Percentiles rank a stretch among this genome's conserved stretches.
Evolutionary conservation across 2,329 filamentous ascomycete species (phyloP).

Genomic region (Aspergillus proliferans): DNA sequence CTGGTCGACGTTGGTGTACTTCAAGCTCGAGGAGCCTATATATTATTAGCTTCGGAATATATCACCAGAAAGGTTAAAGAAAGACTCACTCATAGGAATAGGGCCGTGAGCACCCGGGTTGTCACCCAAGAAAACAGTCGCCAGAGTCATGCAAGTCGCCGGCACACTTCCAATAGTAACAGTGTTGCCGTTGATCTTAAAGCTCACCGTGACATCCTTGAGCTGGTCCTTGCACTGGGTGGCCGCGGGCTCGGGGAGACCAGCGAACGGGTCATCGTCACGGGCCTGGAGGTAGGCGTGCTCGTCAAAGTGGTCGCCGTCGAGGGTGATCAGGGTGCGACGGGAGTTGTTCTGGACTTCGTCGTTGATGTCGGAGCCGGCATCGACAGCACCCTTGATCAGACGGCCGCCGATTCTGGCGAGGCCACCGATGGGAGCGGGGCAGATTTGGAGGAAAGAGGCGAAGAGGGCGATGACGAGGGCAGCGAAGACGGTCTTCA

Average conservation of each 20-base stretch:
- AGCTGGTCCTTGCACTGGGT: conserved; percentile 1
- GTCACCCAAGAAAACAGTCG: conserved; percentile 4
- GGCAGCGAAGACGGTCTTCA: background rate
- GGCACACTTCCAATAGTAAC: conserved; percentile 2
- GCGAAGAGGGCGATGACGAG: background rate
- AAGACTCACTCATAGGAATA: background rate
- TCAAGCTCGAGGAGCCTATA: no score
- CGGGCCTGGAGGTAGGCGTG: background rate
- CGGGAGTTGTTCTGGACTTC: background rate
- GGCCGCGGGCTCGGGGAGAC: conserved; percentile 3
- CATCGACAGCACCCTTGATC: background rate
- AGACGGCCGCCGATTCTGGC: background rate
- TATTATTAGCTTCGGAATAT: no score
- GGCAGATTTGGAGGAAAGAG: background rate
- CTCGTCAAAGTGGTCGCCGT: background rate
- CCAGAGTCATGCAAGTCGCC: conserved; percentile 5
- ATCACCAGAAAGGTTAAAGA: no score
- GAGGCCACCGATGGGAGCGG: background rate
- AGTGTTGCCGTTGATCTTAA: background rate
- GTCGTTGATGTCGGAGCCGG: background rate
- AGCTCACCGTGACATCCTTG: background rate
- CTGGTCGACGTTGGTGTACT: no score
- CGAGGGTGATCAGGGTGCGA: background rate
- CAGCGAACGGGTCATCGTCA: conserved; percentile 1
- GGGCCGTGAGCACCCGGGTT: background rate